Conservation (phyloP, 78 protist species). For the Dictyostelium citrinum region DNA sequence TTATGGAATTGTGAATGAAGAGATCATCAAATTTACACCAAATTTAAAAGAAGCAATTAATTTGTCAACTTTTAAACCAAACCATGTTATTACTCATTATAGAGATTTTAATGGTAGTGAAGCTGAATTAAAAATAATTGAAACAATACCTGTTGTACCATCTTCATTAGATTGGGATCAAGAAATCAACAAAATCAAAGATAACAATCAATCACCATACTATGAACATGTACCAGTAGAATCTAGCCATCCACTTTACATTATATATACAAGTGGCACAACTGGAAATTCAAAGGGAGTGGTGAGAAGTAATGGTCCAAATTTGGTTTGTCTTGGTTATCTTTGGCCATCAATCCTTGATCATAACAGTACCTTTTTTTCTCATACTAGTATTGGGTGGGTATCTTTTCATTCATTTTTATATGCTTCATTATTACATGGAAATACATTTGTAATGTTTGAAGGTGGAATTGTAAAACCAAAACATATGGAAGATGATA, state of each 20-base stretch:
- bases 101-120: background rate
- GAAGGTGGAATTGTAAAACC: slow-evolving; percentile 70
- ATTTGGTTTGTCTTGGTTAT: slow-evolving; percentile 25
- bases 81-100: background rate
- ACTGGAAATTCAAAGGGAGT: slow-evolving; percentile 54
- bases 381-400: slow-evolving; percentile 81
- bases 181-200: background rate
- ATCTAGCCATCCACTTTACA: background rate
- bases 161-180: background rate
- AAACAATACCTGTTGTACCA: background rate
- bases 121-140: background rate
- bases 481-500: slow-evolving; percentile 26
- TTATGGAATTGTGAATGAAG: background rate
- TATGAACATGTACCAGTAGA: background rate
- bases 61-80: background rate
- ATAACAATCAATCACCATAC: too few relatives aligned
- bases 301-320: slow-evolving; percentile 51
- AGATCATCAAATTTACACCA: background rate
- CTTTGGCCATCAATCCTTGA: background rate
- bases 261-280: slow-evolving; percentile 17
- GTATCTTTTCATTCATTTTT: slow-evolving; percentile 31
- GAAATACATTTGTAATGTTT: slow-evolving; percentile 49
- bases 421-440: slow-evolving; percentile 2
- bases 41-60: background rate
- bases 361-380: slow-evolving; percentile 40